Evolutionary conservation across 2,329 filamentous ascomycete genomes (phyloP), one percentile per base, ranked within the genome.

Genomic region (Moelleriella libera): DNA sequence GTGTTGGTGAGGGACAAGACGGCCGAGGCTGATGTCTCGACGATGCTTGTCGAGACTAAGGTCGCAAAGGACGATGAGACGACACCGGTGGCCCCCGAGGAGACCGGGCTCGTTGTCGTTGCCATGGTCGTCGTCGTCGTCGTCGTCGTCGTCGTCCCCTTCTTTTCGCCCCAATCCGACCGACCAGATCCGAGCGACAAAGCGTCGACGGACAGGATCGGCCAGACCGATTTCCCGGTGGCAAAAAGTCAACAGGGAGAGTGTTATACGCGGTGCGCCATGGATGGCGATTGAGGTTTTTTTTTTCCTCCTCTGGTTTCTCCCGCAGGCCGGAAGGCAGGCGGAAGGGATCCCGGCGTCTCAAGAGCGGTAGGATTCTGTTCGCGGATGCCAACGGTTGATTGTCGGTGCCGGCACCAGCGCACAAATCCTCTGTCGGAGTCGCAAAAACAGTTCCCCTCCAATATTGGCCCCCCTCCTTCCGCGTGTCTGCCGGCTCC

Each of bases 61-160:
- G 30, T 44, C 10, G 41, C 43, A 30, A 45, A 5, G 21, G 40
- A 30, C 21, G 49, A 48, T 12, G 46, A 21, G 28, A 31, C 32
- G n/a, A 14, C 9, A 29, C 30, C 32, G n/a, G 29, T 9, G 32
- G 46, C 46, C 49, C 44, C 44, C 41, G 44, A 46, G 9, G 49
- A 44, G 39, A 44, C 43, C n/a, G 42, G 41, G 45, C 42, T 44
- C 39, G 45, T 45, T 43, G 47, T 45, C 49, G 48, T 50, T 21
- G 21, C 21, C 21, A 21, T 21, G 21, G 21, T 21, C 21, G 21
- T 21, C 3, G 21, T 21, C 21, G 21, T 21, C 3, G 21, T 21
- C 21, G 21, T 21, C 21, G 21, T 21, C 3, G 21, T 21, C 21
- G 21, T 21, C 21, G 21, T 21, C 21, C 21, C 21, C 21, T 21